Base-by-base conservation (phyloP, 768 basidiomycete species). In the Agaricus subrufescens region DNA sequence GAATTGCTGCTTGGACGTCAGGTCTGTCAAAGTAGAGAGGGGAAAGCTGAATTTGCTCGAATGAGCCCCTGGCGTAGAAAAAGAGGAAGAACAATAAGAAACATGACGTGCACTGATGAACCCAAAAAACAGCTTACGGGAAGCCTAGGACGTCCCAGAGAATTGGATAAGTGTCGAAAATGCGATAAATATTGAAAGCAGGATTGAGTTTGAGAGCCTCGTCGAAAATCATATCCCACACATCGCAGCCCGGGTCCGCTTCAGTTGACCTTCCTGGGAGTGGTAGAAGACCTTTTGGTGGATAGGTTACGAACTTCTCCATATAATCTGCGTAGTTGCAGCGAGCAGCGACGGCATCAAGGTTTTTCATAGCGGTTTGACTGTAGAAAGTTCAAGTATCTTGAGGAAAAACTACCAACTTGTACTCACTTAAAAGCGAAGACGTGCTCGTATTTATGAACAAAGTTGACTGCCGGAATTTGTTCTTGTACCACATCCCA, bases 131-230 rank as follows among this genome's bases (percentile, higher is more conserved):
- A 8, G 1, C 82, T 34, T 62, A 87, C 83, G 88, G 87, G 77
- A 86, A 89, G n/a, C 87, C 88, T 30, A 90, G 83, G 4, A 89
- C 87, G 58, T 90, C 88, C 88, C 86, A 90, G 11, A 86, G 71
- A 42, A 86, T 75, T 0, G 87, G 89, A 68, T 73, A 88, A 60
- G 82, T 87, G 63, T 89, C 87, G 68, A 88, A 87, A 53, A 91
- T 87, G 23, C 85, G 80, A 65, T 91, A 91, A 6, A 89, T 76
- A 60, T 91, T 77, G 72, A 91, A 91, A 0, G 85, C 87, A 0
- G 89, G 89, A 62, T 91, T 90, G 60, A 87, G 69, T 3, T 69
- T 51, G 23, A 88, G 59, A 0, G 89, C 82, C 0, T 79, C 84
- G 19, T 83, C 67, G 63, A 87, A 83, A 52, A 91, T 84, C 37